Evolutionary conservation across 805 yeast species (phyloP), one percentile per base, ranked within the genome.

Genomic region (Pichia eremophila): DNA sequence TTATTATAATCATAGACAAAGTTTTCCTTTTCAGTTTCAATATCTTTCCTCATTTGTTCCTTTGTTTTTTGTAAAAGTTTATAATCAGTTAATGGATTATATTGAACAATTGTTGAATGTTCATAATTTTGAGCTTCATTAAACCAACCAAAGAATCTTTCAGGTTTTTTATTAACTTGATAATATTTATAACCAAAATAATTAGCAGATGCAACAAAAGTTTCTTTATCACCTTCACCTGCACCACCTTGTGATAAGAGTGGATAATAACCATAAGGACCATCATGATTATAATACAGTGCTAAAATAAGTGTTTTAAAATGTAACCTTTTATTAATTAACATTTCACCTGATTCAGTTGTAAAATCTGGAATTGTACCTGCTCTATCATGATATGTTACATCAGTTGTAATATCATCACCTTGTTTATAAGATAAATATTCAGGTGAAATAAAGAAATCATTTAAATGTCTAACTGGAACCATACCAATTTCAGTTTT

Each of bases 171-270:
- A 49, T 72, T 70, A 9, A 75, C 71, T 62, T 80, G 85, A 56
- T 80, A 79, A 54, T 71, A 79, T 2, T 73, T 70, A 43, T 71
- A 60, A 4, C 67, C 65, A 45, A 73, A 67, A 18, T 74, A 73
- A 41, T 72, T 70, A 8, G 89, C 85, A 2, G 89, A 85, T 0
- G 89, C 86, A 48, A 82, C 68, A 51, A 82, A 81, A 0, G 91
- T 83, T 54, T 84, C 91, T 57, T 84, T 85, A 59, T 85, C 91
- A 44, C 91, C 93, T 65, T 82, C 87, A n/a, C 93, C 93, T 5
- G 75, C 77, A 38, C 71, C 72, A 35, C 78, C 83, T 59, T 77
- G 77, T 0, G 81, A 72, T 46, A 79, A 67, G n/a, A 79, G 62
- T 27, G 77, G 76, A 52, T 79, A 78, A 53, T 74, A 79, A 47